These are phyloP conservation scores for Aspergillus flavus DNA, from an alignment of 2,329 filamentous ascomycete species.

Conservation along the genomic window DNA sequence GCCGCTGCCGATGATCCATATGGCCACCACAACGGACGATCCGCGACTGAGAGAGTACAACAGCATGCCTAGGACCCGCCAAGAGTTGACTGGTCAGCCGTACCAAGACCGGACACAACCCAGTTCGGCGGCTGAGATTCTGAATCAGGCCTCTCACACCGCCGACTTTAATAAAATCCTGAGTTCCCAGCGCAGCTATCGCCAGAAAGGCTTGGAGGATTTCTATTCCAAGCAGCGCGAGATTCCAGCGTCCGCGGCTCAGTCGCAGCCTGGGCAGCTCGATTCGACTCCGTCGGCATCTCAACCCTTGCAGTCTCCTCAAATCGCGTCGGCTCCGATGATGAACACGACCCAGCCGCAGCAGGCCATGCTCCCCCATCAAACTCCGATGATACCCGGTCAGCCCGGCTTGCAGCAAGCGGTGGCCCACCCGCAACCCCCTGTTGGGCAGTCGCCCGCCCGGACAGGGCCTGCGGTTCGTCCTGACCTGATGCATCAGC, in stretches of 20 bases:
- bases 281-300: constrained; percentile 40
- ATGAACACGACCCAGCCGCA: constrained; percentile 38
- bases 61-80: constrained; percentile 79
- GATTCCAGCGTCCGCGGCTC: constrained; percentile 58
- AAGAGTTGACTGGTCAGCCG: constrained; percentile 82
- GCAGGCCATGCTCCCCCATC: constrained; percentile 44
- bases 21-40: constrained; percentile 76
- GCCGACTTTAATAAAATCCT: constrained; percentile 88
- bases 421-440: constrained; percentile 32
- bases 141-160: constrained; percentile 83
- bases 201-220: constrained; percentile 76
- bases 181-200: constrained; percentile 76
- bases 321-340: constrained; percentile 37
- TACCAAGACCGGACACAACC: constrained; percentile 87
- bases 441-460: constrained; percentile 69
- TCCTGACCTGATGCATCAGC: constrained; percentile 65
- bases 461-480: constrained; percentile 67
- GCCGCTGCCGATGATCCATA: constrained; percentile 82
- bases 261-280: constrained; percentile 31
- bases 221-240: constrained; percentile 85
- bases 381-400: constrained; percentile 52
- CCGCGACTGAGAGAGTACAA: constrained; percentile 79
- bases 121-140: constrained; percentile 74
- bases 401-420: constrained; percentile 69
- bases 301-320: constrained; percentile 44